Evolutionary conservation across 2,329 filamentous ascomycete genomes (phyloP), one percentile per base, ranked within the genome.

Genomic region (Diaporthe vexans): DNA sequence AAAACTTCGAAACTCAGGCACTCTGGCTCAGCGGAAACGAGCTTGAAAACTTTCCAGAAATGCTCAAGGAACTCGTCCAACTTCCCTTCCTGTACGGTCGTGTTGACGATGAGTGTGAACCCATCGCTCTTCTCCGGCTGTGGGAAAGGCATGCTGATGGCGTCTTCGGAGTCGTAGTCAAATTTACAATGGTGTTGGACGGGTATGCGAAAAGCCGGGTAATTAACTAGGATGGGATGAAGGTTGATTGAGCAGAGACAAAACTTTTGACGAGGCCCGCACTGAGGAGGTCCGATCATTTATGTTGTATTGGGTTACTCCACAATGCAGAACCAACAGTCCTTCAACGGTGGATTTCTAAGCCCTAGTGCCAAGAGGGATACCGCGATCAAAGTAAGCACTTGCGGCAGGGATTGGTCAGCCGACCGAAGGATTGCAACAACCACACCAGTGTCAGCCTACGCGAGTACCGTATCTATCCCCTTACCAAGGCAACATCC

Each of bases 1-100:
- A 67, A 67, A 13, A 67, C 8, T 6, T 67, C 61, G 46, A 67
- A 67, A 29, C 61, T 67, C 61, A 67, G 61, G 61, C 61, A 67
- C 46, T 67, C 61, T 37, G 61, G 61, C 61, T 67, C 61, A 13
- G 61, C 46, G 11, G 61, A 24, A 6, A 21, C 61, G 15, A 52
- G 11, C 2, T 52, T 52, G 13, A 67, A 37, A 24, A 37, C 46
- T 24, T 52, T 33, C 46, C 46, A 67, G 29, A 67, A 67, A 10
- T 67, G 19, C 1, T 17, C 61, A 10, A 52, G 61, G 3, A 51
- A 67, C 29, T 67, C 61, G 13, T 67, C 61, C 29, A 67, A 17
- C 19, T 67, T 67, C 13, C 10, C 61, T 21, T 46, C 46, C 46
- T 67, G 21, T 5, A 67, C 46, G 13, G 61, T 67, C 7, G 26